Percentiles rank a stretch among this genome's conserved stretches.
Conservation (phyloP, 2,329 filamentous ascomycete species). For the Pseudogymnoascus sp. region DNA sequence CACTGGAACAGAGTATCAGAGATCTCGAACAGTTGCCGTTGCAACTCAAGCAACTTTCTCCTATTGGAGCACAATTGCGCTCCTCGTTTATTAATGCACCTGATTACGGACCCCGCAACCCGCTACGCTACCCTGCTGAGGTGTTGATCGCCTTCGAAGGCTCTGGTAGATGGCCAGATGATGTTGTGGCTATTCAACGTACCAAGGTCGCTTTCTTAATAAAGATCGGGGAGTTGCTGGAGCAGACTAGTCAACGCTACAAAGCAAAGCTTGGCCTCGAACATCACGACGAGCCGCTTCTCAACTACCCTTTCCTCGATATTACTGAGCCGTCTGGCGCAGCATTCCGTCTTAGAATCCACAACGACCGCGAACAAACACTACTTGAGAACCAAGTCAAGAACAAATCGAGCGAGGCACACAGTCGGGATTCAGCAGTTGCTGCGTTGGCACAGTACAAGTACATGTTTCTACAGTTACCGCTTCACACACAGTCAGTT, state of each 20-base stretch:
- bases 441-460: constrained; percentile 62
- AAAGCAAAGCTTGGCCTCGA: constrained; percentile 71
- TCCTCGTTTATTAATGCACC: constrained; percentile 58
- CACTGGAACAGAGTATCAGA: constrained; percentile 69
- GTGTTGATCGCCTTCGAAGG: constrained; percentile 86
- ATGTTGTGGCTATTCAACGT: constrained; percentile 80
- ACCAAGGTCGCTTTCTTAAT: constrained; percentile 84
- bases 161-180: constrained; percentile 89
- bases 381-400: constrained; percentile 72
- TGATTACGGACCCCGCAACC: constrained; percentile 31
- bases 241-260: constrained; percentile 50
- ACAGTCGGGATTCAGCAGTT: constrained; percentile 59
- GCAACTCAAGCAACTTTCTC: constrained; percentile 71
- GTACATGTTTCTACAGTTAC: constrained; percentile 61
- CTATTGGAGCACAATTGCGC: constrained; percentile 63
- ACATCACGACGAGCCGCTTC: constrained; percentile 56
- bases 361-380: constrained; percentile 77
- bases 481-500: constrained; percentile 74
- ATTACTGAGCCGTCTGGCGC: constrained; percentile 63
- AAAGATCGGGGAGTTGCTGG: constrained; percentile 57
- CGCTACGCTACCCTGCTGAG: constrained; percentile 53
- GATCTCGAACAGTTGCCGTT: constrained; percentile 75
- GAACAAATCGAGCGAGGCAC: constrained; percentile 59
- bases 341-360: constrained; percentile 76
- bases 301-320: constrained; percentile 78